phyloP scores from a whole-genome alignment of 2,329 filamentous ascomycete species.

The Lasiodiplodia theobromae region DNA sequence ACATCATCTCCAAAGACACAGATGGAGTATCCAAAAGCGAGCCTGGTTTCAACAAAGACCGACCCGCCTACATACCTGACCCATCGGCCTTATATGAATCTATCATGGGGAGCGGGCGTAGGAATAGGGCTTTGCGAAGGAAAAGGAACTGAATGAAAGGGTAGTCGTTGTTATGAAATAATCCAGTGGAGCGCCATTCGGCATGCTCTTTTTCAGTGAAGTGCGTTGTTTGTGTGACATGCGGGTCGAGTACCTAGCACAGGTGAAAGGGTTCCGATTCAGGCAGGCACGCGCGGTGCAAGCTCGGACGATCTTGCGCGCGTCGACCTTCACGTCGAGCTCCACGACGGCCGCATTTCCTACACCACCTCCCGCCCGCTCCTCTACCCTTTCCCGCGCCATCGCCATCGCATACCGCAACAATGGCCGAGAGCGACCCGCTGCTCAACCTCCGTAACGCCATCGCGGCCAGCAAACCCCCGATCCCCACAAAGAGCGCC shows the following conservation, averaged over 20 bases:
- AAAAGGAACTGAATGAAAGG: neutral
- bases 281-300: slow-evolving; percentile 13
- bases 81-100: neutral
- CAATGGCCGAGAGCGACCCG: slow-evolving; percentile 72
- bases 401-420: slow-evolving; percentile 27
- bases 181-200: neutral
- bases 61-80: neutral
- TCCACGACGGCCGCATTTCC: slow-evolving; percentile 12
- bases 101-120: neutral
- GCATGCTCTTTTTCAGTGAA: neutral
- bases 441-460: slow-evolving; percentile 84
- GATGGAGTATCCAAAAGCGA: neutral
- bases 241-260: neutral
- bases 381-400: slow-evolving; percentile 10
- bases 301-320: slow-evolving; percentile 22
- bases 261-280: neutral
- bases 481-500: slow-evolving; percentile 75
- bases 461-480: slow-evolving; percentile 73
- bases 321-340: slow-evolving; percentile 19
- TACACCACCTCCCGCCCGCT: neutral
- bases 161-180: neutral
- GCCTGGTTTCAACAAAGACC: neutral
- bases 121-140: neutral
- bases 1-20: neutral
- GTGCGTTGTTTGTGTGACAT: neutral